phyloP scores from a whole-genome alignment of 1,139 yeast species.

The Debaryomyces robertsiae region DNA sequence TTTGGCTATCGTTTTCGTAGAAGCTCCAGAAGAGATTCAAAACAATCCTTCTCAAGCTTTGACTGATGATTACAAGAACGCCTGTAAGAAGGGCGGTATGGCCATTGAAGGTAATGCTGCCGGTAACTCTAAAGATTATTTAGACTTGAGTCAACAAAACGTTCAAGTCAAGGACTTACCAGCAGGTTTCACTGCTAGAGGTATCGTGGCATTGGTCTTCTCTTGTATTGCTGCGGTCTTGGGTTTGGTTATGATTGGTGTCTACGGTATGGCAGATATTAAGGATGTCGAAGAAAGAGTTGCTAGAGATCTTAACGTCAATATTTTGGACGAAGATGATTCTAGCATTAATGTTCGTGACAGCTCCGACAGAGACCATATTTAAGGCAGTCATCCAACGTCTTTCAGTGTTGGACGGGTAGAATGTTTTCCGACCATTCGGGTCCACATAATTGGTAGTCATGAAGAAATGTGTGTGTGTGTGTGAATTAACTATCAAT shows the following conservation, averaged over 20 bases:
- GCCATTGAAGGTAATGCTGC: constrained; percentile 70
- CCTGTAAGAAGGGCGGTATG: constrained; percentile 50
- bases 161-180: constrained; percentile 61
- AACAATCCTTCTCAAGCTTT: constrained; percentile 35
- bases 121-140: constrained; percentile 53
- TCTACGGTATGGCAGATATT: constrained; percentile 69
- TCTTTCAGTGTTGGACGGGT: neutral
- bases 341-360: constrained; percentile 8
- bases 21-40: constrained; percentile 66
- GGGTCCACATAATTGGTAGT: constrained; percentile 9
- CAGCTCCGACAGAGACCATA: neutral
- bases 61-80: constrained; percentile 48
- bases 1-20: constrained; percentile 68
- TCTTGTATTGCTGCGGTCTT: constrained; percentile 60
- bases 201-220: constrained; percentile 62
- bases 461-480: constrained; percentile 25
- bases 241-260: constrained; percentile 58
- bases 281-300: constrained; percentile 60
- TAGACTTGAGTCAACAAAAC: constrained; percentile 59
- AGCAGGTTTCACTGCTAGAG: constrained; percentile 67
- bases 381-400: neutral
- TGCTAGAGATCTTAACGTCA: constrained; percentile 59
- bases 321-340: constrained; percentile 43
- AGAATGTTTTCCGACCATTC: neutral
- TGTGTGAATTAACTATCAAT: constrained; percentile 15